Conservation (phyloP, 73 alveolate genomes). For the Durusdinium trenchii region DNA sequence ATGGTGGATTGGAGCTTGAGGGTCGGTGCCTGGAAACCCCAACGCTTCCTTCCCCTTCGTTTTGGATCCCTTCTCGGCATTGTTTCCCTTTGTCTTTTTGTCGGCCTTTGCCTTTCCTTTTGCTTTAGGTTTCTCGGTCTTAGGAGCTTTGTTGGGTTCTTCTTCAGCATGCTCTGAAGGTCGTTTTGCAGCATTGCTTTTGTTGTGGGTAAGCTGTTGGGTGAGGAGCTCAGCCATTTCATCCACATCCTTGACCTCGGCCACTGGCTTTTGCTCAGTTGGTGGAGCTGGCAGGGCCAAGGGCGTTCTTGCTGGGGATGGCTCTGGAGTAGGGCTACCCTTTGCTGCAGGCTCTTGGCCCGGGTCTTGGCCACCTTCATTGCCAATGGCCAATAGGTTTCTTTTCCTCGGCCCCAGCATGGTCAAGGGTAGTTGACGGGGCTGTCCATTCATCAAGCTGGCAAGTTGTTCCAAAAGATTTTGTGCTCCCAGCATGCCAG, state of each 20-base stretch:
- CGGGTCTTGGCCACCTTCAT: not conserved
- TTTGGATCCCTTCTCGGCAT: not conserved
- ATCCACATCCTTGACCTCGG: not conserved
- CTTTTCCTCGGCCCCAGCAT: too few species aligned
- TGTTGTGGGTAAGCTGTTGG: not conserved
- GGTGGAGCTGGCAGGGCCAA: too few species aligned
- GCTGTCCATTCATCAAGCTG: too few species aligned
- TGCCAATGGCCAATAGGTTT: too few species aligned
- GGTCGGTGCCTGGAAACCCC: not conserved
- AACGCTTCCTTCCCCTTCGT: too few species aligned
- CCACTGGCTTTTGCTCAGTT: too few species aligned
- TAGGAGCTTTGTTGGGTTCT: not conserved
- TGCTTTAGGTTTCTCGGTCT: not conserved
- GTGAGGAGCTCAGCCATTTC: not conserved
- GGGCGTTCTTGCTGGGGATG: too few species aligned
- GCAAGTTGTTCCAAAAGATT: too few species aligned
- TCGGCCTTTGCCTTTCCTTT: not conserved
- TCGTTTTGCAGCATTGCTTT: too few species aligned
- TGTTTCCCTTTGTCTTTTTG: not conserved
- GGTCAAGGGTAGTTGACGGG: not conserved
- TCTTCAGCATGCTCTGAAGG: too few species aligned
- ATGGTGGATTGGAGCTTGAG: not conserved
- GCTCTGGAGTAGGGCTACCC: not conserved
- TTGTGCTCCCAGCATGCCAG: too few species aligned
- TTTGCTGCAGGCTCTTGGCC: not conserved